phyloP scores from a whole-genome alignment of 805 yeast species.

The Sugiyamaella boreocaroliniensis region DNA sequence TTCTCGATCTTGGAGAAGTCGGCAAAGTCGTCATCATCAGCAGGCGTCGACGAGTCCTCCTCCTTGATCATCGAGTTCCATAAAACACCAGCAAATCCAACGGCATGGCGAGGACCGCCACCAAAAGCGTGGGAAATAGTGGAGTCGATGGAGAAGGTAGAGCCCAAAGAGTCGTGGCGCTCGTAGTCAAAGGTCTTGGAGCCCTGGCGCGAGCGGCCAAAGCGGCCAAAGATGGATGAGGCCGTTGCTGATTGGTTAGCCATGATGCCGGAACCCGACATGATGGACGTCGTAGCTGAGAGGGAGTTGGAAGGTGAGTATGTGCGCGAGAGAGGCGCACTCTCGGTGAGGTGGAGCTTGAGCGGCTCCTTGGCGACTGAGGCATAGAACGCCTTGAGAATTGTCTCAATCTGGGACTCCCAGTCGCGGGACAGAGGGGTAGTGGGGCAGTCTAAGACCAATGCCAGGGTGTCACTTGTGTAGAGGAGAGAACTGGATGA shows the following conservation, averaged over 20 bases:
- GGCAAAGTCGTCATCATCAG: constrained; percentile 22
- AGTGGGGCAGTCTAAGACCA: constrained; percentile 14
- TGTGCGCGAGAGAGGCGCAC: constrained; percentile 12
- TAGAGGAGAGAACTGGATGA: not conserved
- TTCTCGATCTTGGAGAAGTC: constrained; percentile 25
- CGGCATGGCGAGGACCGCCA: constrained; percentile 20
- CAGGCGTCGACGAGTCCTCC: constrained; percentile 17
- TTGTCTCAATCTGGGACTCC: constrained; percentile 21
- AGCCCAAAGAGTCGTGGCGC: constrained; percentile 10
- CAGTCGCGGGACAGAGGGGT: constrained; percentile 18
- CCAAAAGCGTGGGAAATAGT: constrained; percentile 1
- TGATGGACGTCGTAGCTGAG: constrained; percentile 3
- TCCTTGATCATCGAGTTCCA: constrained; percentile 27
- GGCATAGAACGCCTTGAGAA: constrained; percentile 20
- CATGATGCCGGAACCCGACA: not conserved
- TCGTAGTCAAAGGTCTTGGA: constrained; percentile 5
- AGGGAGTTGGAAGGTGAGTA: constrained; percentile 10
- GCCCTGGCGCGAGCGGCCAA: constrained; percentile 8
- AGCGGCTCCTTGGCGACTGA: constrained; percentile 25
- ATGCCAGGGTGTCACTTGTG: constrained; percentile 10
- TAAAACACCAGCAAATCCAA: constrained; percentile 29
- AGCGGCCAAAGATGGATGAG: constrained; percentile 17
- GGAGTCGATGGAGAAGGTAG: constrained; percentile 6
- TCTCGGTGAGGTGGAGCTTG: constrained; percentile 18
- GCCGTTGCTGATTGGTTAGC: constrained; percentile 3